phyloP scores from a whole-genome alignment of 768 basidiomycete species.

The Termitomyces sp. region DNA sequence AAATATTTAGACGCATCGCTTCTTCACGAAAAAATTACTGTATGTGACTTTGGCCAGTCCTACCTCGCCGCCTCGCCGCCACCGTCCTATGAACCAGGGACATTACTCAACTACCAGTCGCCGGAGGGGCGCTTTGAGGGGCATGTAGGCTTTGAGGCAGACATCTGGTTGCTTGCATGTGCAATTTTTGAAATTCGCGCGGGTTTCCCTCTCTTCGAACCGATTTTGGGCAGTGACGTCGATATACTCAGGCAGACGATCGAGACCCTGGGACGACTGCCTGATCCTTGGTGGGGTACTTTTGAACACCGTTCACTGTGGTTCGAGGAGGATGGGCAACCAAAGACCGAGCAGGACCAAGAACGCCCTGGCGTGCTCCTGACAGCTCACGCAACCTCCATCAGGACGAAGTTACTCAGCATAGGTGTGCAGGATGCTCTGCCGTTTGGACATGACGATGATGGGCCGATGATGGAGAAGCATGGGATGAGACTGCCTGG shows the following conservation, averaged over 20 bases:
- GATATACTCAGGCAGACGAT: conserved; percentile 29
- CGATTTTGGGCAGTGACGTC: conserved; percentile 24
- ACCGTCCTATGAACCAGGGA: conserved; percentile 24
- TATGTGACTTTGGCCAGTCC: conserved; percentile 36
- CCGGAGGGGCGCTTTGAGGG: conserved; percentile 33
- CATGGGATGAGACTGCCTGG: conserved; percentile 19
- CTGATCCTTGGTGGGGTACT: conserved; percentile 35
- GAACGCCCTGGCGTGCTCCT: conserved; percentile 14
- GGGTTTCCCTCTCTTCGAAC: conserved; percentile 33
- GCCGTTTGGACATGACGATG: conserved; percentile 9
- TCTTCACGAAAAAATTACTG: conserved; percentile 25
- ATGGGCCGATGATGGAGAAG: conserved; percentile 30
- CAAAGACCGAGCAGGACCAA: conserved; percentile 21
- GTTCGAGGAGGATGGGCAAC: conserved; percentile 32
- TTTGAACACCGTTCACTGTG: conserved; percentile 23
- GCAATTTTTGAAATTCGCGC: conserved; percentile 37
- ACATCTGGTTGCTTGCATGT: conserved; percentile 38
- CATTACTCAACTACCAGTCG: conserved; percentile 24
- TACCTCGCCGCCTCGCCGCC: conserved; percentile 19
- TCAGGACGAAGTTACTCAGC: conserved; percentile 19
- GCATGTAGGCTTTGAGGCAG: conserved; percentile 19
- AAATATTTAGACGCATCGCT: conserved; percentile 14
- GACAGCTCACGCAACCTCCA: conserved; percentile 20
- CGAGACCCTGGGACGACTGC: conserved; percentile 31
- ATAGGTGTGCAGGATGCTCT: conserved; percentile 23